A percentile compares a stretch with the other conserved stretches of the same genome.
Conservation (phyloP, 2,329 filamentous ascomycete species). For the Teratosphaeria epicoccoides region DNA sequence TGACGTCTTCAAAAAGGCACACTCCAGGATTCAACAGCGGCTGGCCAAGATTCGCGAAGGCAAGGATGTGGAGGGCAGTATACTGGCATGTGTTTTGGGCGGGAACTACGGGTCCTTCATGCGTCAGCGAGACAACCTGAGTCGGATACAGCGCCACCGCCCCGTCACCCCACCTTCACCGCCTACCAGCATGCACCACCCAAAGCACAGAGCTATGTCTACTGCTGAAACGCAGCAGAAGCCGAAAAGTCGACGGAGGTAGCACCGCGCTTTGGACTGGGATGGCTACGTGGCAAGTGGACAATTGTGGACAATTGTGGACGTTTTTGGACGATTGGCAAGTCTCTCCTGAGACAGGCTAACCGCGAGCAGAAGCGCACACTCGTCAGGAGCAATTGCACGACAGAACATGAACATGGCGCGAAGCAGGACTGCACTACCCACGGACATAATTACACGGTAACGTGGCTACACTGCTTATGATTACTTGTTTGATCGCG, state of each 20-base stretch:
- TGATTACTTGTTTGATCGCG: constrained; percentile 1
- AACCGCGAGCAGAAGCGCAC: not conserved
- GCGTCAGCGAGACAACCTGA: constrained; percentile 54
- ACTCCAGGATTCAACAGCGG: constrained; percentile 37
- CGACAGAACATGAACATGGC: not conserved
- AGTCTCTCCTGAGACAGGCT: not conserved
- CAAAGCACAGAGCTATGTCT: no score
- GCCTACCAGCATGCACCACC: not conserved
- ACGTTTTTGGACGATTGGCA: no score
- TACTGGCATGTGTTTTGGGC: constrained; percentile 61
- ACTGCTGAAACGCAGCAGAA: no score
- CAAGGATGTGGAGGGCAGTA: constrained; percentile 34
- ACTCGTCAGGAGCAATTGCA: not conserved
- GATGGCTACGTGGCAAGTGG: no score
- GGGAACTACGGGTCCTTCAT: constrained; percentile 71
- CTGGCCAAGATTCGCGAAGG: constrained; percentile 32
- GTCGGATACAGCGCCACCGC: constrained; percentile 4
- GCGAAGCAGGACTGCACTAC: not conserved
- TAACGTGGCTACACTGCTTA: constrained; percentile 5
- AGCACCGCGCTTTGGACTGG: no score
- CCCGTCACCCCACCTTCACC: constrained; percentile 3
- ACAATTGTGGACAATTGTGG: no score
- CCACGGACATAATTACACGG: not conserved
- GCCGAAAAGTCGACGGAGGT: no score
- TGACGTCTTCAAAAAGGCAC: constrained; percentile 57